A percentile compares a stretch with the other conserved stretches of the same genome.
Conservation (phyloP, 805 yeast genomes). For the Candida maris region DNA sequence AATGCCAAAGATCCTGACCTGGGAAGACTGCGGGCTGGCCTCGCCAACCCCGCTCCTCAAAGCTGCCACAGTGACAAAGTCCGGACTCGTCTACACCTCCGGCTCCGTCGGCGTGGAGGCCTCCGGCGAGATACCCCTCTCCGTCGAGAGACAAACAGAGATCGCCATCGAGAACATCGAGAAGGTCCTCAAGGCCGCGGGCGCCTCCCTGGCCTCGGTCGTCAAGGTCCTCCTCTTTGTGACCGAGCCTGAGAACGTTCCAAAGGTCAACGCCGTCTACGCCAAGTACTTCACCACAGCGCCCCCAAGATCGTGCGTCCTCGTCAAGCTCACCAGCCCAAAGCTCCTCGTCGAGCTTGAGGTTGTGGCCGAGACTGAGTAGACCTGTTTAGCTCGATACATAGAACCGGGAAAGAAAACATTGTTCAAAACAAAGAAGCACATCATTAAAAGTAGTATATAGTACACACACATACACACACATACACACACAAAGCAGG, state of each 20-base stretch:
- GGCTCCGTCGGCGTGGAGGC: slow-evolving; percentile 27
- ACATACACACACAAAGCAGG: slow-evolving; percentile 2
- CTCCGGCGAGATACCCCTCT: slow-evolving; percentile 38
- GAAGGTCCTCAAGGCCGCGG: slow-evolving; percentile 39
- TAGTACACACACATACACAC: slow-evolving; percentile 2
- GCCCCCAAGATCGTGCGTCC: slow-evolving; percentile 51
- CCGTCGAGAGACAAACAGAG: slow-evolving; percentile 42
- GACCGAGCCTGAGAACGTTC: slow-evolving; percentile 38
- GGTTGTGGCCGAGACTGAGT: slow-evolving; percentile 31
- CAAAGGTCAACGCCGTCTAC: slow-evolving; percentile 44
- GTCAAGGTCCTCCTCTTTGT: slow-evolving; percentile 48
- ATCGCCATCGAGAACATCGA: slow-evolving; percentile 41
- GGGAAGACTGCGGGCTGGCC: slow-evolving; percentile 24
- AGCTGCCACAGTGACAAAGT: slow-evolving; percentile 22
- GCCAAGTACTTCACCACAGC: slow-evolving; percentile 42
- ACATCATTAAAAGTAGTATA: not conserved
- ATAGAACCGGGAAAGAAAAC: not conserved
- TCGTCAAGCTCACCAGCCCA: slow-evolving; percentile 45
- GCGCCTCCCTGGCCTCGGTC: slow-evolving; percentile 41
- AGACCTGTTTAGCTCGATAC: not conserved
- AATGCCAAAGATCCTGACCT: slow-evolving; percentile 22
- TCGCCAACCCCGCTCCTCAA: slow-evolving; percentile 19
- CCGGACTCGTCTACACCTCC: slow-evolving; percentile 27
- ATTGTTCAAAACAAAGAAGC: slow-evolving; percentile 1
- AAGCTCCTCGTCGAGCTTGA: slow-evolving; percentile 48